Evolutionary conservation across 352 stramenopile species (phyloP), one percentile per base, ranked within the genome.

Genomic region (Pythium guiyangense): DNA sequence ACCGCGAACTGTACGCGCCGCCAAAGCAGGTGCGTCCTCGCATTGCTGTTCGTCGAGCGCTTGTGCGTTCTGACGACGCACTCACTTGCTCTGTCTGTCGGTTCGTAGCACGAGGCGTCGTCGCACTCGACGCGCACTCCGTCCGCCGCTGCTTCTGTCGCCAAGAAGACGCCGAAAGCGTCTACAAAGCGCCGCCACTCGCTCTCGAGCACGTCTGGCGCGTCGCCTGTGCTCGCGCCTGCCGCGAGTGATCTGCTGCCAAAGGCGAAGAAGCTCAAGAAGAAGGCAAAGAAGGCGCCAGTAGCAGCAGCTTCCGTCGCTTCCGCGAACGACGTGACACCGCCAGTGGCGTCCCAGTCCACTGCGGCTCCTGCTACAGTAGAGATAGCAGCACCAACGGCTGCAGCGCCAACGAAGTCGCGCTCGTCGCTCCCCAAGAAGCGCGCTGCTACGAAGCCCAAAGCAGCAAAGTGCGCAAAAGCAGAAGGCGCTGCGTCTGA

Each of bases 371-470:
- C n/a, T 20, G 12, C 18, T 6, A 27, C 17, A 6, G 4, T 22
- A 12, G 46, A 40, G 27, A 14, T n/a, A 9, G 31, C 3, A 40
- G 14, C 27, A 4, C 20, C 29, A 10, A 9, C 31, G 9, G 31
- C 31, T 37, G 8, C 49, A 20, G 42, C 43, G 2, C 26, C 44
- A 29, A 40, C 51, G 18, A 57, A 52, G 48, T 57, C 53, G 22
- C 49, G 53, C 22, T 35, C 26, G n/a, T 64, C 53, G 6, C 20
- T 49, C 4, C 40, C 46, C 34, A 63, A 54, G 50, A 64, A 60
- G 56, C 27, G 29, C 29, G 11, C 10, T 6, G 20, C 50, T 26
- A 1, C 50, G 3, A 37, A 47, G 50, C 14, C 22, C 9, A 56
- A 55, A 17, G 3, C 50, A 4, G 15, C 10, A 15, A 43, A n/a